Evolutionary conservation across 1,284 basidiomycete species (phyloP).

Genomic region (Pyrrhoderma noxium): DNA sequence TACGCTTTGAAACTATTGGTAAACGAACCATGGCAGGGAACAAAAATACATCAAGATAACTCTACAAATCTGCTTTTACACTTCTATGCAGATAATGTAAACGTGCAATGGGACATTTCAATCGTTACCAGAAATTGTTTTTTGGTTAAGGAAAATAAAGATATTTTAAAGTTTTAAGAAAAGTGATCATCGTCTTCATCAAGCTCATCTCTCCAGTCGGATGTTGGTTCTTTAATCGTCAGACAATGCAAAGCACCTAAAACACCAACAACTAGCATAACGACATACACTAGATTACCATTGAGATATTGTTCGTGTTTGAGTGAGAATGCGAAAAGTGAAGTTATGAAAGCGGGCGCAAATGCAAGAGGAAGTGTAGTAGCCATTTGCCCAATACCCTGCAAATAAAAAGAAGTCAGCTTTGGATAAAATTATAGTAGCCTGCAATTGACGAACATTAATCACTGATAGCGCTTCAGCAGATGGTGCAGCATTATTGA

Average conservation of each 20-base stretch:
- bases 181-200: background rate
- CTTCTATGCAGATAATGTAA: too few relatives aligned
- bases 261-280: slow-evolving; percentile 11
- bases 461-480: slow-evolving; percentile 19
- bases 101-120: too few relatives aligned
- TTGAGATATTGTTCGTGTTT: slow-evolving; percentile 9
- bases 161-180: background rate
- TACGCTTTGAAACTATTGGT: too few relatives aligned
- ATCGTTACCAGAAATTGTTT: too few relatives aligned
- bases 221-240: slow-evolving; percentile 19
- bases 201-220: slow-evolving; percentile 18
- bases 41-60: too few relatives aligned
- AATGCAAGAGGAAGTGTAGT: slow-evolving; percentile 19
- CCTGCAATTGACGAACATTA: slow-evolving; percentile 15
- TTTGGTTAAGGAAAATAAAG: too few relatives aligned
- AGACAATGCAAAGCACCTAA: slow-evolving; percentile 18
- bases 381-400: slow-evolving; percentile 20
- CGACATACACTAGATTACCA: slow-evolving; percentile 15
- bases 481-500: slow-evolving; percentile 21
- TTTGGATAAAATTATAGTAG: background rate
- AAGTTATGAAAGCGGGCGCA: slow-evolving; percentile 21
- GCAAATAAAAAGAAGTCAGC: background rate
- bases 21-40: too few relatives aligned
- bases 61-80: too few relatives aligned
- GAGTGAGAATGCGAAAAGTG: slow-evolving; percentile 21